Conservation (phyloP, 371 early-diverging fungal species). For the Syncephalastrum racemosum region DNA sequence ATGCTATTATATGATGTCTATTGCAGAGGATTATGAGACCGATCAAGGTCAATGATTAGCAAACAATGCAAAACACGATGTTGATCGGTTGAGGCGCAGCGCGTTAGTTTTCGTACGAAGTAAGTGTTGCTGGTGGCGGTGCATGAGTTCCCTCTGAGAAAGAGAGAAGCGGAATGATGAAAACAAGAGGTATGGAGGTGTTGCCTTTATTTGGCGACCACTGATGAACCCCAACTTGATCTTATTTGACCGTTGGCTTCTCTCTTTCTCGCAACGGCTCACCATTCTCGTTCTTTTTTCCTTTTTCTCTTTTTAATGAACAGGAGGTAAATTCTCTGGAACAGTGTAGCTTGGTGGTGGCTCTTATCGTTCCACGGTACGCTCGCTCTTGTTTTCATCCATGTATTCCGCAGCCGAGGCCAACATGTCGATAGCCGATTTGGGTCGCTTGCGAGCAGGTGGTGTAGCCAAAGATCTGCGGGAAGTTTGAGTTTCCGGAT, state of each 20-base stretch:
- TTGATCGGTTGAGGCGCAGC: neutral
- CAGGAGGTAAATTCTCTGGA: neutral
- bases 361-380: neutral
- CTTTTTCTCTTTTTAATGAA: neutral
- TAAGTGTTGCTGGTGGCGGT: neutral
- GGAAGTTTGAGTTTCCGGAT: too few species aligned
- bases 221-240: conserved; percentile 21
- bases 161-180: conserved; percentile 13
- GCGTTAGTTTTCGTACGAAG: neutral
- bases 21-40: conserved; percentile 1
- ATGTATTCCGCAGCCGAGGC: conserved; percentile 16
- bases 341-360: too few species aligned
- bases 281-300: neutral
- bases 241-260: conserved; percentile 22
- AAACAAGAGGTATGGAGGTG: conserved; percentile 11
- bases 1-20: neutral
- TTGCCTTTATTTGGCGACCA: conserved; percentile 5
- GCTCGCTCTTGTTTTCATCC: conserved; percentile 5
- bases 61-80: neutral
- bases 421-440: conserved; percentile 14
- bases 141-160: too few species aligned
- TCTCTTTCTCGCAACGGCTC: neutral
- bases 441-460: conserved; percentile 14
- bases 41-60: neutral
- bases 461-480: neutral